Evolutionary conservation across 768 basidiomycete species (phyloP).

Genomic region (Nidularia sp.): DNA sequence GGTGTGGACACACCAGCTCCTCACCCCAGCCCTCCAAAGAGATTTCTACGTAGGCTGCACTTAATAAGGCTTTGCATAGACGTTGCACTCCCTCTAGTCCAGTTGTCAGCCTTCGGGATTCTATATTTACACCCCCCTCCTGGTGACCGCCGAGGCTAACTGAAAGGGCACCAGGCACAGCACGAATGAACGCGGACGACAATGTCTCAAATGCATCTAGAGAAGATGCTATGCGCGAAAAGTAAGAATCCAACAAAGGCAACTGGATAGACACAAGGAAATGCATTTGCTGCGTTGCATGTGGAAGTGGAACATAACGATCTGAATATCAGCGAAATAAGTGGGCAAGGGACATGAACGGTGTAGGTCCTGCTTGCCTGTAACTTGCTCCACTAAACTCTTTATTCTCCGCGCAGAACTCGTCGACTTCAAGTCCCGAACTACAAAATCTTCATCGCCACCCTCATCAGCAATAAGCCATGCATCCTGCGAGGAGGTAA

Average conservation of each 20-base stretch:
- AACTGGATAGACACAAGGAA: conserved; percentile 87
- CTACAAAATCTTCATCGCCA: conserved; percentile 35
- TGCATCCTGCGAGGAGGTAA: conserved; percentile 77
- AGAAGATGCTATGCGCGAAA: conserved; percentile 72
- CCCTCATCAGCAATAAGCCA: conserved; percentile 80
- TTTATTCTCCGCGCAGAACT: conserved; percentile 81
- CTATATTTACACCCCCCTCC: conserved; percentile 37
- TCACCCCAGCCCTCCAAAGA: conserved; percentile 85
- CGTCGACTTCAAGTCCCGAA: conserved; percentile 60
- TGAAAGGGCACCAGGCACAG: conserved; percentile 87
- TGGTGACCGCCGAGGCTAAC: conserved; percentile 48
- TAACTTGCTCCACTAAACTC: conserved; percentile 86
- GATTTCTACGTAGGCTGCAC: conserved; percentile 66
- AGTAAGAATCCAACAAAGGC: conserved; percentile 77
- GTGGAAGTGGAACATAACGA: conserved; percentile 87
- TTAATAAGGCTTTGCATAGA: conserved; percentile 82
- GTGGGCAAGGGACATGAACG: not conserved
- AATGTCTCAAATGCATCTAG: conserved; percentile 93
- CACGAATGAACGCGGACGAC: conserved; percentile 82
- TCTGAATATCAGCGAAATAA: conserved; percentile 38
- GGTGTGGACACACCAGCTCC: conserved; percentile 62
- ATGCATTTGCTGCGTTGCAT: conserved; percentile 67
- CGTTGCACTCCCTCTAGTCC: conserved; percentile 83
- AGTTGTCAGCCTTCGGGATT: conserved; percentile 65
- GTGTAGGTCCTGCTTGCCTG: conserved; percentile 51